These are phyloP conservation scores for Francoa sonchifolia DNA, from an alignment of 441 rosid species.

Conservation along the genomic window DNA sequence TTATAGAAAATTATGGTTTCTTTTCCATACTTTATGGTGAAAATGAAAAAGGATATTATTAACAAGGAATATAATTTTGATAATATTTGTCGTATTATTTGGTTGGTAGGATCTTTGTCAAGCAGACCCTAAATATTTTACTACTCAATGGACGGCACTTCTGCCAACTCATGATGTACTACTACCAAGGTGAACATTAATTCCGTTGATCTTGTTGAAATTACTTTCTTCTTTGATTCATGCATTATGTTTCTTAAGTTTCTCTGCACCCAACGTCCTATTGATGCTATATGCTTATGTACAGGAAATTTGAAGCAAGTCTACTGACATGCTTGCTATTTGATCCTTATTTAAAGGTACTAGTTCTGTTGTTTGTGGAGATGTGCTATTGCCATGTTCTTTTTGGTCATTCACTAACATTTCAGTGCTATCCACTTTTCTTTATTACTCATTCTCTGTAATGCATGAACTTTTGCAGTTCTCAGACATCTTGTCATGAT, in stretches of 20 bases:
- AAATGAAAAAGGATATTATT: conserved; percentile 2
- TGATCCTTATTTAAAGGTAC: conserved; percentile 83
- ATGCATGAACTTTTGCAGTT: no score
- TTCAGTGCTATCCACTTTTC: conserved; percentile 2
- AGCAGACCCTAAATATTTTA: conserved; percentile 79
- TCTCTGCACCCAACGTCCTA: conserved; percentile 5
- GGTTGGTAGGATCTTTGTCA: conserved; percentile 66
- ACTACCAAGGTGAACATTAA: conserved; percentile 45
- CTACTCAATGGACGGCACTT: conserved; percentile 76
- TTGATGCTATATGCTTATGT: conserved; percentile 14
- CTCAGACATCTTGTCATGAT: not conserved
- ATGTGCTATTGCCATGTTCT: conserved; percentile 6
- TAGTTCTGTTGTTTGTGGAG: conserved; percentile 9
- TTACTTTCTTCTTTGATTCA: conserved; percentile 1
- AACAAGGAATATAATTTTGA: conserved; percentile 3
- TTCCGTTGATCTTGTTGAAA: conserved; percentile 10
- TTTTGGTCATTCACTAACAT: not conserved
- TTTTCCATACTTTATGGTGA: conserved; percentile 5
- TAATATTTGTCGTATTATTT: not conserved
- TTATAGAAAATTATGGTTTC: not conserved
- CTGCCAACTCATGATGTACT: conserved; percentile 80
- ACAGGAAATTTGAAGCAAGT: conserved; percentile 74
- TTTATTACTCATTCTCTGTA: not conserved
- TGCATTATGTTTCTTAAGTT: not conserved
- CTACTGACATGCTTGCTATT: conserved; percentile 73